Percentiles rank a stretch among this genome's conserved stretches.
phyloP scores from a whole-genome alignment of 2,329 filamentous ascomycete genomes.

The Claviceps sp. region DNA sequence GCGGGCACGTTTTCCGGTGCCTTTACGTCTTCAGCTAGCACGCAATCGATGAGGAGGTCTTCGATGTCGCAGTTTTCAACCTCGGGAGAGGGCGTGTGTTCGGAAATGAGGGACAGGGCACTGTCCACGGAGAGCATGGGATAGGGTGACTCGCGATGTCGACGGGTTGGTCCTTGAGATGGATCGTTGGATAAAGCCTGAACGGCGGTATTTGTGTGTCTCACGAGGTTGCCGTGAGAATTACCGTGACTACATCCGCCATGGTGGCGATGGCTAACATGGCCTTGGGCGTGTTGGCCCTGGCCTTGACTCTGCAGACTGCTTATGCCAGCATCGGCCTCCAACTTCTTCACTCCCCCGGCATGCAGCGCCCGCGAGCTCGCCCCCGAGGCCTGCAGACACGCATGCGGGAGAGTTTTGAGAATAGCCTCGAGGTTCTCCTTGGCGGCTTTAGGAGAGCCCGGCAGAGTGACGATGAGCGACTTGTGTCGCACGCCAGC shows the following conservation, averaged over 20 bases:
- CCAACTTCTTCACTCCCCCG: slow-evolving; percentile 71
- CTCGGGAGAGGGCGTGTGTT: slow-evolving; percentile 54
- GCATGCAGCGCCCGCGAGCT: slow-evolving; percentile 69
- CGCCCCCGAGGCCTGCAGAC: slow-evolving; percentile 69
- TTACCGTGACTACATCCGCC: slow-evolving; percentile 32
- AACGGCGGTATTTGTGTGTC: slow-evolving; percentile 46
- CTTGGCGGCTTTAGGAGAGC: slow-evolving; percentile 86
- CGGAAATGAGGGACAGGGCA: slow-evolving; percentile 58
- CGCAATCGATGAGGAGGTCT: slow-evolving; percentile 53
- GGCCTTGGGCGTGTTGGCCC: slow-evolving; percentile 18
- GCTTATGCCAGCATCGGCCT: slow-evolving; percentile 61
- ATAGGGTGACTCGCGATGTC: slow-evolving; percentile 78
- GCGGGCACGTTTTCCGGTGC: slow-evolving; percentile 78
- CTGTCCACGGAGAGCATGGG: slow-evolving; percentile 81
- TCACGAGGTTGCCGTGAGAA: slow-evolving; percentile 46
- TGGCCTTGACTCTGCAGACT: slow-evolving; percentile 17
- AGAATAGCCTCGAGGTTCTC: slow-evolving; percentile 86
- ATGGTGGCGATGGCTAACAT: slow-evolving; percentile 21
- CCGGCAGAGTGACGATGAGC: slow-evolving; percentile 78
- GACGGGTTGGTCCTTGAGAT: slow-evolving; percentile 46
- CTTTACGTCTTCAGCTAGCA: slow-evolving; percentile 71
- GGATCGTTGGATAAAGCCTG: slow-evolving; percentile 42
- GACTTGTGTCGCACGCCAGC: slow-evolving; percentile 74
- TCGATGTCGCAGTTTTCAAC: slow-evolving; percentile 47
- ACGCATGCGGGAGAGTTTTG: slow-evolving; percentile 91